These are phyloP conservation scores for Phytophthora vignae DNA, from an alignment of 352 stramenopile genomes.

Conservation along the genomic window DNA sequence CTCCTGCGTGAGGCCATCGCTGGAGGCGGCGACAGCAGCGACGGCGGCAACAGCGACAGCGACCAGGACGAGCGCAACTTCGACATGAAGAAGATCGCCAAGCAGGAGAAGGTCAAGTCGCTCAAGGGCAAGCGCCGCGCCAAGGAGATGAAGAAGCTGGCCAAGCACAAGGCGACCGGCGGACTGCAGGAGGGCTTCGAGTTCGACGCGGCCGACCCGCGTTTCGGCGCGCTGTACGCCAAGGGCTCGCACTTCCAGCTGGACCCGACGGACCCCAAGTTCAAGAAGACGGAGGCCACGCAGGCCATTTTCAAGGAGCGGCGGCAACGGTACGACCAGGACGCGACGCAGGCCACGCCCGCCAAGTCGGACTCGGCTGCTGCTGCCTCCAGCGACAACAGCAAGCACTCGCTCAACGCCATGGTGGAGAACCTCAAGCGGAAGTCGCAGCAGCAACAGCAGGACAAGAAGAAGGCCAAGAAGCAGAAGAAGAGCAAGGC, in stretches of 20 bases:
- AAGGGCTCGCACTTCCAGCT: conserved; percentile 84
- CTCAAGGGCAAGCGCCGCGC: conserved; percentile 83
- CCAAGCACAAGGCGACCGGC: conserved; percentile 47
- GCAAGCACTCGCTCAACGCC: conserved; percentile 59
- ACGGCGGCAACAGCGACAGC: conserved; percentile 37
- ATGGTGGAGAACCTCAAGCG: conserved; percentile 89
- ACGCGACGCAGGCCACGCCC: conserved; percentile 2
- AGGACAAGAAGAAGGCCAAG: conserved; percentile 57
- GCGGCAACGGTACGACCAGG: conserved; percentile 67
- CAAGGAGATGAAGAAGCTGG: conserved; percentile 82
- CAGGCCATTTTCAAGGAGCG: conserved; percentile 83
- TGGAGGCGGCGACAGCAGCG: conserved; percentile 44
- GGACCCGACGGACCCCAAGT: conserved; percentile 87
- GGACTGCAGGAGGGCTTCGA: conserved; percentile 79
- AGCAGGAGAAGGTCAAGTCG: conserved; percentile 74
- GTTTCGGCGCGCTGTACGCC: conserved; percentile 80
- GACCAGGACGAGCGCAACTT: conserved; percentile 77
- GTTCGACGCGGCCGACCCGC: conserved; percentile 78
- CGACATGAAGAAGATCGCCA: conserved; percentile 86
- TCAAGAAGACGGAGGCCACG: conserved; percentile 84
- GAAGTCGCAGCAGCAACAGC: conserved; percentile 63
- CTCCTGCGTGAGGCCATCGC: conserved; percentile 70
- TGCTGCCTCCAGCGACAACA: conserved; percentile 12
- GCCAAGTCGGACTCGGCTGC: conserved; percentile 19
- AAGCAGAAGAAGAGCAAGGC: conserved; percentile 64